These are phyloP conservation scores for Penicillium polonicum DNA, from an alignment of 2,329 filamentous ascomycete species.

Conservation along the genomic window DNA sequence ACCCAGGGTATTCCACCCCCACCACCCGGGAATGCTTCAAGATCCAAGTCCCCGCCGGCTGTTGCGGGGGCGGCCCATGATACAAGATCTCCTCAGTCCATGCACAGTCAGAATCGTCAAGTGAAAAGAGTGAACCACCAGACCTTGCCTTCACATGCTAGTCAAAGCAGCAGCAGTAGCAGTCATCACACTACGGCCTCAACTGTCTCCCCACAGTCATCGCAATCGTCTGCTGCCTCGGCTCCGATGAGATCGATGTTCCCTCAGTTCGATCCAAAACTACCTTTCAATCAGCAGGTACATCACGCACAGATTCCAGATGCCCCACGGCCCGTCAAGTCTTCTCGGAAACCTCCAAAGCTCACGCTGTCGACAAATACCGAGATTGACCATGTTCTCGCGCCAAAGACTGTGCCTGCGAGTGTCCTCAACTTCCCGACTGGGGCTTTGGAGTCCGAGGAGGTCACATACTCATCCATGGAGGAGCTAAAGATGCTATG, in stretches of 20 bases:
- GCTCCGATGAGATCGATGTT: slow-evolving; percentile 48
- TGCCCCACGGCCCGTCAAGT: slow-evolving; percentile 12
- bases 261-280: slow-evolving; percentile 43
- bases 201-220: slow-evolving; percentile 18
- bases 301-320: slow-evolving; percentile 34
- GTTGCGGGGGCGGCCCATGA: slow-evolving; percentile 12
- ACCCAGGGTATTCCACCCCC: slow-evolving; percentile 31
- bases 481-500: slow-evolving; percentile 44
- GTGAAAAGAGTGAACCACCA: slow-evolving; percentile 12
- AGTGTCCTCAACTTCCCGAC: slow-evolving; percentile 44
- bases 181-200: slow-evolving; percentile 14
- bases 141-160: slow-evolving; percentile 12
- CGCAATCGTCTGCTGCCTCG: slow-evolving; percentile 29
- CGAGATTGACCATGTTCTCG: slow-evolving; percentile 38
- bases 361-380: slow-evolving; percentile 34
- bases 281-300: slow-evolving; percentile 38
- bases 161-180: slow-evolving; percentile 17
- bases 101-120: slow-evolving; percentile 17
- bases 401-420: slow-evolving; percentile 44
- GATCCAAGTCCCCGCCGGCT: slow-evolving; percentile 16
- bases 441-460: slow-evolving; percentile 35
- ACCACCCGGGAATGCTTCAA: slow-evolving; percentile 21
- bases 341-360: slow-evolving; percentile 25
- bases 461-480: slow-evolving; percentile 39
- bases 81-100: slow-evolving; percentile 17